Conservation (phyloP, 2,329 filamentous ascomycete species). For the Colletotrichum sp. region DNA sequence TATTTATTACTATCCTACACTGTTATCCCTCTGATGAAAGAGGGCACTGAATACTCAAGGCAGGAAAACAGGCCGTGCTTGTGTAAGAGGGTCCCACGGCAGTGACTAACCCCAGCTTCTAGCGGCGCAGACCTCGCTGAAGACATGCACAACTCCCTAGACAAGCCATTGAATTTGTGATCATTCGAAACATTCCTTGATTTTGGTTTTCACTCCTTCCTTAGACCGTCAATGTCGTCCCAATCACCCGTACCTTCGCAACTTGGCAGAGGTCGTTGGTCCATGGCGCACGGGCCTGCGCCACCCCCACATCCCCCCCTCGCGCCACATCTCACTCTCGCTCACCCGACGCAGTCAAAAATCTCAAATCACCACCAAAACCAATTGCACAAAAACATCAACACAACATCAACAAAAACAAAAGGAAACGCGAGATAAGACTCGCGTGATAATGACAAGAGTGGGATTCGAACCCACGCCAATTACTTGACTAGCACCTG, state of each 20-base stretch:
- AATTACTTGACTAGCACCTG: background rate
- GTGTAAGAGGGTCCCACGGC: background rate
- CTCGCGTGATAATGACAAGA: fast-evolving
- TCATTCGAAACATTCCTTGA: background rate
- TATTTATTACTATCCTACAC: background rate
- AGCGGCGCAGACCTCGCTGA: background rate
- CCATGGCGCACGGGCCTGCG: background rate
- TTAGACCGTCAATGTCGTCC: background rate
- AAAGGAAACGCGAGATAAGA: fast-evolving
- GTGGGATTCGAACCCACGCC: background rate
- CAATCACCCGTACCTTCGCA: background rate
- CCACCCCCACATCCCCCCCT: background rate
- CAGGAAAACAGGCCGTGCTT: background rate
- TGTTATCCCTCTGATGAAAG: background rate
- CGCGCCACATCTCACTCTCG: background rate
- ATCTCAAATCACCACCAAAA: background rate
- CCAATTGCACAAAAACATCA: background rate
- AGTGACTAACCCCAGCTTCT: background rate
- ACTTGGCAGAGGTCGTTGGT: background rate
- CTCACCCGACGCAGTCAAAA: background rate
- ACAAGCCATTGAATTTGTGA: background rate
- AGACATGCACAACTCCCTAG: background rate
- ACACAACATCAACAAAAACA: background rate
- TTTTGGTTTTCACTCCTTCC: background rate
- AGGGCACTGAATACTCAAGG: background rate